Evolutionary conservation across 2,329 filamentous ascomycete genomes (phyloP).

Genomic region (Ceratocystis cacaofunesta): DNA sequence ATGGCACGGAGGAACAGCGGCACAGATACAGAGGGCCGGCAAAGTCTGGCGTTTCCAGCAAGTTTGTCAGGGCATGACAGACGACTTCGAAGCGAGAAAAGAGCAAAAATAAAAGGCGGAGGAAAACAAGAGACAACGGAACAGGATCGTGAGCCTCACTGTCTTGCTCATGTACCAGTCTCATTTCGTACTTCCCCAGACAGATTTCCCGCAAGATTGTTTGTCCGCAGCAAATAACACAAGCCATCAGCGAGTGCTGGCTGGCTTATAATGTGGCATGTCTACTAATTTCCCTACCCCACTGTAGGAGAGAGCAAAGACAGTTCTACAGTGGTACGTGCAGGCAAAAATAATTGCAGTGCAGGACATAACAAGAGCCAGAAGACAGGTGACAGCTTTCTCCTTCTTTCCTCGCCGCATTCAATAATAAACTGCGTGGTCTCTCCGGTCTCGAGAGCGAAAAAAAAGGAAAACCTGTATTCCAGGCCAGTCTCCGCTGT

Average conservation of each 20-base stretch:
- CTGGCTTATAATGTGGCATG: too few species aligned
- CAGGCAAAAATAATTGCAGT: not conserved
- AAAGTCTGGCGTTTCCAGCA: not conserved
- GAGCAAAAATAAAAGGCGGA: not conserved
- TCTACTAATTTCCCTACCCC: too few species aligned
- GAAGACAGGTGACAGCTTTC: too few species aligned
- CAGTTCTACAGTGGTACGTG: not conserved
- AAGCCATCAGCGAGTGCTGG: too few species aligned
- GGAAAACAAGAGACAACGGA: not conserved
- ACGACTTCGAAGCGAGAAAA: not conserved
- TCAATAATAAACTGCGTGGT: too few species aligned
- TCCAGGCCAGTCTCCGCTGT: not conserved
- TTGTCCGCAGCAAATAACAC: too few species aligned
- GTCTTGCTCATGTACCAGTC: not conserved
- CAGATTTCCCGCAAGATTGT: not conserved
- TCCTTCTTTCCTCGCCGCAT: too few species aligned
- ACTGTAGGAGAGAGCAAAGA: too few species aligned
- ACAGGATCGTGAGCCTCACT: not conserved
- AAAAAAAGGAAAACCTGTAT: too few species aligned
- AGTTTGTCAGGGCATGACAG: slow-evolving; percentile 1
- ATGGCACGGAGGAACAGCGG: not conserved
- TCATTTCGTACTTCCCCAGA: not conserved
- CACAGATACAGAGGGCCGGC: not conserved
- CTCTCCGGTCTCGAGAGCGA: too few species aligned
- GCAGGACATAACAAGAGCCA: not conserved